Evolutionary conservation across 495 filamentous ascomycete genomes (phyloP).

Genomic region (Neurospora sp.): DNA sequence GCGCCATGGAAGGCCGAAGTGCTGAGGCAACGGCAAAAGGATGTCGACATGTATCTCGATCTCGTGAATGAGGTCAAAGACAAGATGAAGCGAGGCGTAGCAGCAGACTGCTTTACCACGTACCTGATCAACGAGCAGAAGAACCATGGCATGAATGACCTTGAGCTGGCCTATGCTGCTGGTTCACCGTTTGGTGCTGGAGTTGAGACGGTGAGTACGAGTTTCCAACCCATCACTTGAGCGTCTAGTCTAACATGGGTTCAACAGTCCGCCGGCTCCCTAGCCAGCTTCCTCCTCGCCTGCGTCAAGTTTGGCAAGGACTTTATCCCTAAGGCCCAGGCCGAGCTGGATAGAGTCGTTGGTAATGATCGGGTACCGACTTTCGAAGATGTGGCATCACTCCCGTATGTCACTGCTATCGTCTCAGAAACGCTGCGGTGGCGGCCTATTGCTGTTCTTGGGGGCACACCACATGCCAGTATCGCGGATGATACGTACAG

Average conservation of each 20-base stretch:
- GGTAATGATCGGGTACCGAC: conserved; percentile 40
- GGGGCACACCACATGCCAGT: conserved; percentile 49
- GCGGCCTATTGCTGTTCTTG: conserved; percentile 39
- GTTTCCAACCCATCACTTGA: neutral
- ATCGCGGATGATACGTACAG: conserved; percentile 47
- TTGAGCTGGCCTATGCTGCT: conserved; percentile 47
- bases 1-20: conserved; percentile 50
- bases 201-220: conserved; percentile 46
- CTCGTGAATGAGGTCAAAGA: conserved; percentile 32
- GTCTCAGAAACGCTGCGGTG: conserved; percentile 44
- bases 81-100: conserved; percentile 23
- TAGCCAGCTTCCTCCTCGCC: conserved; percentile 48
- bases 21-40: conserved; percentile 38
- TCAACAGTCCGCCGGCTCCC: conserved; percentile 28
- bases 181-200: conserved; percentile 54
- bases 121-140: conserved; percentile 38
- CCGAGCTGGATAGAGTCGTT: conserved; percentile 46
- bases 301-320: conserved; percentile 40
- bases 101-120: conserved; percentile 41
- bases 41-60: conserved; percentile 40
- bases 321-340: conserved; percentile 38
- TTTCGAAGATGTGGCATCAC: conserved; percentile 33
- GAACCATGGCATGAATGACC: conserved; percentile 38
- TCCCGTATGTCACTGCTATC: conserved; percentile 38
- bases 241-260: neutral